Evolutionary conservation across 169 alveolate genomes (phyloP).

Genomic region (Plasmodium relictum): DNA sequence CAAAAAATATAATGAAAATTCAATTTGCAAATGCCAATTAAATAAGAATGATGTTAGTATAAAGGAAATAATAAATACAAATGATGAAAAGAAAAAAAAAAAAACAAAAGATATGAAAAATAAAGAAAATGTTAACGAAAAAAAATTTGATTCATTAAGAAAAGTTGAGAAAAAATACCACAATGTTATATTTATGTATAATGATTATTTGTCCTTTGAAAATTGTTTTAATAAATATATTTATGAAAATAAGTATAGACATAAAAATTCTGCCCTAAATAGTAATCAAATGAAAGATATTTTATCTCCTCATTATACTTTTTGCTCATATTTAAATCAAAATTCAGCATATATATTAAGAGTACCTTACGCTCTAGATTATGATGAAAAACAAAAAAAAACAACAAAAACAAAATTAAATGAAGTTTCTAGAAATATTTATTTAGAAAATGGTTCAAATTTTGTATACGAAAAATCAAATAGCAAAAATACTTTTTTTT

Average conservation of each 20-base stretch:
- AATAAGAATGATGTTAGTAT: neutral
- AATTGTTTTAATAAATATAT: neutral
- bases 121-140: neutral
- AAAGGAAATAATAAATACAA: neutral
- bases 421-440: neutral
- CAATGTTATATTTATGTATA: slow-evolving; percentile 3
- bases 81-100: neutral
- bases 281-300: neutral
- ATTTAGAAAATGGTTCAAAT: neutral
- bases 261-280: neutral
- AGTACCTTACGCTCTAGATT: slow-evolving; percentile 1
- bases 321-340: neutral
- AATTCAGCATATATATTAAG: neutral
- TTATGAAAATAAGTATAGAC: neutral
- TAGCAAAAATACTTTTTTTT: neutral
- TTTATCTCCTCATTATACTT: neutral
- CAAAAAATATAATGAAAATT: neutral
- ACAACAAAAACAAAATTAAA: neutral
- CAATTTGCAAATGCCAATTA: neutral
- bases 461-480: neutral
- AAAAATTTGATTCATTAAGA: neutral
- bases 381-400: neutral
- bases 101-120: neutral
- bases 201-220: slow-evolving; percentile 5
- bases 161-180: no score